Evolutionary conservation across 2,329 filamentous ascomycete species (phyloP), one percentile per base, ranked within the genome.

Genomic region (Fusarium drepaniforme): DNA sequence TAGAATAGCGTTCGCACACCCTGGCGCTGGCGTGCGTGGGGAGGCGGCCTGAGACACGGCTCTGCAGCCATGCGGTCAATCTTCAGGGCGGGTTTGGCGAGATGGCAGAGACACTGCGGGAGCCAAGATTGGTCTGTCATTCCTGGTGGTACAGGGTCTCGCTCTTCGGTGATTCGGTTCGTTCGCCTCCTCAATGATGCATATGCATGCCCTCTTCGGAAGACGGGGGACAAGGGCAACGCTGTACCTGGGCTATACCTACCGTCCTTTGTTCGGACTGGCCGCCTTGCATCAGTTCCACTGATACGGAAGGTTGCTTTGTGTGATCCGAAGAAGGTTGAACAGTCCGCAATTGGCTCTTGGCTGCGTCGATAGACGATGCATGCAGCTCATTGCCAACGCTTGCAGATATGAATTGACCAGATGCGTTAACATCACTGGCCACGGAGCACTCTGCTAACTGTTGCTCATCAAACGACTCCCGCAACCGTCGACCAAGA

Each of bases 221-320:
- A 49, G 35, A 53, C 25, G 59, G 57, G 37, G 37, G 37, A 70
- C 71, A 74, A 73, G 71, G 72, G 67, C 64, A 67, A 67, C n/a
- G 21, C 49, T 58, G 68, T 60, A 28, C 35, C 30, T 44, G 38
- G 63, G 37, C 42, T 28, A 58, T 37, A 56, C 37, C 66, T 28
- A 57, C 46, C 66, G 37, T 64, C 46, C 69, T 73, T 75, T 75
- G 69, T 70, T 67, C 62, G 59, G 58, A 18, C 37, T 44, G 35
- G 56, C 66, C 56, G 56, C 72, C 64, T 37, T 58, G 62, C 51
- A 58, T 25, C 25, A 64, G 53, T 57, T 35, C 60, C 51, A 40
- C 66, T 57, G 63, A 70, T 63, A 35, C 42, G 42, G 58, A 30
- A 59, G 68, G 58, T 51, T 72, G 63, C 57, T 42, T 65, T 8